phyloP scores from a whole-genome alignment of 495 filamentous ascomycete genomes.

The Penicillium daleae region DNA sequence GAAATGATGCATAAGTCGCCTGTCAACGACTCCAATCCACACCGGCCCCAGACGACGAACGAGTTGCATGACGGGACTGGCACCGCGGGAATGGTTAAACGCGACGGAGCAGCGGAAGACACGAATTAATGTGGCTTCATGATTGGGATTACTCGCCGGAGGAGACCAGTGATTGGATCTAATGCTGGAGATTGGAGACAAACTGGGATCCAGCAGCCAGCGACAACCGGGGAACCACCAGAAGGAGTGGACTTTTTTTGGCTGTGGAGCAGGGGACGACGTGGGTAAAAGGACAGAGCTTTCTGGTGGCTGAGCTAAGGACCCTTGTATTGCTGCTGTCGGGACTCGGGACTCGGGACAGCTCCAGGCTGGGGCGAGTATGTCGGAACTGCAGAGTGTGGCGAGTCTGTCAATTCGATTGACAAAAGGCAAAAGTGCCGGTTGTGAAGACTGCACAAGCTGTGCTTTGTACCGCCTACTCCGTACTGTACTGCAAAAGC shows the following conservation, averaged over 20 bases:
- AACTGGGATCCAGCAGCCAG: not conserved
- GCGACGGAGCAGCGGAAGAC: not conserved
- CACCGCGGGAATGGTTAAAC: slow-evolving; percentile 3
- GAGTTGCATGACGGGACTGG: no score
- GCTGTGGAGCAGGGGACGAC: no score
- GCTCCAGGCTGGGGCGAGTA: not conserved
- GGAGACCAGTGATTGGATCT: not conserved
- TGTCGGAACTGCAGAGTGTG: slow-evolving; percentile 7
- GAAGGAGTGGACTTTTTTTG: no score
- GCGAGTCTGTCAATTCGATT: no score
- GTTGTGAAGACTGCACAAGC: no score
- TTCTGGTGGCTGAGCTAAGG: slow-evolving; percentile 7
- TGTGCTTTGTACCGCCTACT: not conserved
- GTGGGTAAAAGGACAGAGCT: slow-evolving; percentile 3
- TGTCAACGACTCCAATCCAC: slow-evolving; percentile 6
- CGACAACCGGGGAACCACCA: slow-evolving; percentile 5
- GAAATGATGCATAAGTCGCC: slow-evolving; percentile 4
- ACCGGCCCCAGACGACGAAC: slow-evolving; percentile 4
- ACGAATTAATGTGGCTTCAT: not conserved
- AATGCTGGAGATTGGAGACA: slow-evolving; percentile 1
- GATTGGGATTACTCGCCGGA: not conserved
- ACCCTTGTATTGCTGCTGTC: not conserved
- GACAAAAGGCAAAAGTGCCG: no score
- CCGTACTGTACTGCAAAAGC: not conserved
- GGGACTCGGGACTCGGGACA: not conserved